Evolutionary conservation across 148 eudicot genomes (phyloP).

Genomic region (Persicaria tinctoria): DNA sequence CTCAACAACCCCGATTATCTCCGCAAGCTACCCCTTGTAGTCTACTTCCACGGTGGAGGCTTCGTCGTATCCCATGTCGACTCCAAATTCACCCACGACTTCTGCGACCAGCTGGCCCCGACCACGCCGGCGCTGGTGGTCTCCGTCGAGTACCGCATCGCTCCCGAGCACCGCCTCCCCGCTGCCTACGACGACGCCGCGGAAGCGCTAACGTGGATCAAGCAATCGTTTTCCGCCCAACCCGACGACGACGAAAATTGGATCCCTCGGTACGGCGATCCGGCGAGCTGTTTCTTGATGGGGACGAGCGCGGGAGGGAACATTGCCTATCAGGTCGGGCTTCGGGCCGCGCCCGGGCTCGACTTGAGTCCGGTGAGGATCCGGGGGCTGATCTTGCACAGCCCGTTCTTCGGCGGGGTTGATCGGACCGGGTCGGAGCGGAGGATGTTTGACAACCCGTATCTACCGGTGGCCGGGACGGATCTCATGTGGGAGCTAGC

Average conservation of each 20-base stretch:
- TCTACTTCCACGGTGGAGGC: slow-evolving; percentile 72
- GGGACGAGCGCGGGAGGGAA: slow-evolving; percentile 75
- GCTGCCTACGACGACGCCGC: slow-evolving; percentile 76
- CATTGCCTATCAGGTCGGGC: slow-evolving; percentile 44
- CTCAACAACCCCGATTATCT: slow-evolving; percentile 2
- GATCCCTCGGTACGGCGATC: slow-evolving; percentile 29
- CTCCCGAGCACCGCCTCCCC: slow-evolving; percentile 80
- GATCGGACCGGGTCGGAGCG: slow-evolving; percentile 41
- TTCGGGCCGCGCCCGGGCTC: slow-evolving; percentile 34
- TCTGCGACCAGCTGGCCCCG: slow-evolving; percentile 28
- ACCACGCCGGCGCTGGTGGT: slow-evolving; percentile 40
- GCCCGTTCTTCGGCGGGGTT: slow-evolving; percentile 58
- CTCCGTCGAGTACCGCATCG: slow-evolving; percentile 67
- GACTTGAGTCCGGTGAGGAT: slow-evolving; percentile 55
- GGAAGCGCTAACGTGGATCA: slow-evolving; percentile 56
- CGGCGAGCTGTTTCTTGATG: slow-evolving; percentile 49
- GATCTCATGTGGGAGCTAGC: slow-evolving; percentile 68
- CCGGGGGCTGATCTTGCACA: slow-evolving; percentile 64
- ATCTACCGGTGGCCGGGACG: slow-evolving; percentile 36
- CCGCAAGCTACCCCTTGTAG: slow-evolving; percentile 42
- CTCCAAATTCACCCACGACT: slow-evolving; percentile 33
- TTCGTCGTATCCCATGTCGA: slow-evolving; percentile 51
- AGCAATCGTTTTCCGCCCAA: background rate
- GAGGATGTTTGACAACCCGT: slow-evolving; percentile 23
- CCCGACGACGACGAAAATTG: background rate